Base-by-base conservation (phyloP, 495 filamentous ascomycete species). In the Penicillium macrosclerotiorum region DNA sequence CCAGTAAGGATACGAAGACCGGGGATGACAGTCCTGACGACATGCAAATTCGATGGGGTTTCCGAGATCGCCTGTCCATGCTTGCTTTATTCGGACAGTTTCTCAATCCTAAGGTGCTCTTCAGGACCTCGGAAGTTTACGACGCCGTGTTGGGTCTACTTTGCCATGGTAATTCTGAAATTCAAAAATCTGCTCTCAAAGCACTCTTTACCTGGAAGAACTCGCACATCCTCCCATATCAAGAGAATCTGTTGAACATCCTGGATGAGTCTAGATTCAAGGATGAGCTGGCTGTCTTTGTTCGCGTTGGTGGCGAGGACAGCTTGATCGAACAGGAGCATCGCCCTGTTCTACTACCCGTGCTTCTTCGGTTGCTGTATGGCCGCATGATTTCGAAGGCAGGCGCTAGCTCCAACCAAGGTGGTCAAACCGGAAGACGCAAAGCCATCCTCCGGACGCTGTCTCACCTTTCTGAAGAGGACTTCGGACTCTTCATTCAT, bases 231-330 rank as follows among this genome's bases (percentile, higher is more conserved):
- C 75, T 74, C 34, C 81, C 83, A 3, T 97, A 96, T 57, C 79
- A 91, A 49, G 91, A 96, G 53, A 86, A 90, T 49, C 73, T 99
- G 6, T 77, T 88, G 27, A 93, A 92, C 50, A 74, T 99, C 4
- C 75, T 97, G 11, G 94, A 99, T 53, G 93, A 97, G 47, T 80
- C 88, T 3, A 75, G 87, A 33, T 96, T 97, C 68, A 84, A 88
- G 55, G 94, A 97, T 56, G 90, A 96, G 65, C 78, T 97, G 11
- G 80, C 89, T 0, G 80, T 90, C 2, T 85, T 97, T 43, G 80
- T 97, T 37, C 88, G 90, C 55, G 65, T 78, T 22, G 76, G 72
- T 8, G 60, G 73, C 5, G 86, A 90, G 7, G 83, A 90, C 42
- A 88, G 83, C 50, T 66, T 81, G 42, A 84, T 96, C 35, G 82